Evolutionary conservation across 441 rosid species (phyloP).

Genomic region (Codiaeum variegatum): DNA sequence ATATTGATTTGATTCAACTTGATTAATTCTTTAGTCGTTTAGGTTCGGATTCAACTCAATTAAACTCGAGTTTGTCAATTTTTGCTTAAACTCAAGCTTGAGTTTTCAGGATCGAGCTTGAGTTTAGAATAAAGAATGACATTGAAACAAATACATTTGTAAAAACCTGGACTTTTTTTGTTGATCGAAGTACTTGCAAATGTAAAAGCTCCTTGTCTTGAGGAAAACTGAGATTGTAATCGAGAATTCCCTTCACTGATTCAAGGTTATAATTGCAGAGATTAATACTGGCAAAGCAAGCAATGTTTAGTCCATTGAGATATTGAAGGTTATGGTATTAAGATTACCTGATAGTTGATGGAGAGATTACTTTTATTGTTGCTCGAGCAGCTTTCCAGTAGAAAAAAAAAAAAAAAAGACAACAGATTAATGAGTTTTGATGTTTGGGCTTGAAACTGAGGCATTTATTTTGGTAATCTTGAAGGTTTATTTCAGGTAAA

Average conservation of each 20-base stretch:
- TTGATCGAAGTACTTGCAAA: slow-evolving; percentile 33
- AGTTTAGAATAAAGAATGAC: no score
- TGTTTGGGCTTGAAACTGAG: background rate
- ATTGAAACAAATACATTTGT: background rate
- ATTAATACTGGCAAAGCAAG: background rate
- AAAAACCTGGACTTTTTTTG: slow-evolving; percentile 35
- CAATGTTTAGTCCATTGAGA: background rate
- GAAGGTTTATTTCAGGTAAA: background rate
- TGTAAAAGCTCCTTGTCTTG: slow-evolving; percentile 33
- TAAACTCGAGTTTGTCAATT: no score
- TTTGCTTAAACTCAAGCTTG: no score
- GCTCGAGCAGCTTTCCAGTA: slow-evolving; percentile 38
- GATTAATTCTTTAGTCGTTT: no score
- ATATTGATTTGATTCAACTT: no score
- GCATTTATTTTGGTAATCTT: background rate
- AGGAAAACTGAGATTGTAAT: slow-evolving; percentile 27
- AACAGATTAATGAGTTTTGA: slow-evolving; percentile 2
- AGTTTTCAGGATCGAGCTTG: no score
- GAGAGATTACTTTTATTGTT: slow-evolving; percentile 36
- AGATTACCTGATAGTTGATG: slow-evolving; percentile 34
- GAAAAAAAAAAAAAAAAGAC: slow-evolving; percentile 5
- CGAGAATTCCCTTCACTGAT: slow-evolving; percentile 35
- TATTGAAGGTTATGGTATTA: background rate
- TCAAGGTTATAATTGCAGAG: background rate
- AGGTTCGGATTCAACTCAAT: no score